Evolutionary conservation across 1,139 yeast genomes (phyloP), one percentile per base, ranked within the genome.

Genomic region (Yamadazyma aaseri): DNA sequence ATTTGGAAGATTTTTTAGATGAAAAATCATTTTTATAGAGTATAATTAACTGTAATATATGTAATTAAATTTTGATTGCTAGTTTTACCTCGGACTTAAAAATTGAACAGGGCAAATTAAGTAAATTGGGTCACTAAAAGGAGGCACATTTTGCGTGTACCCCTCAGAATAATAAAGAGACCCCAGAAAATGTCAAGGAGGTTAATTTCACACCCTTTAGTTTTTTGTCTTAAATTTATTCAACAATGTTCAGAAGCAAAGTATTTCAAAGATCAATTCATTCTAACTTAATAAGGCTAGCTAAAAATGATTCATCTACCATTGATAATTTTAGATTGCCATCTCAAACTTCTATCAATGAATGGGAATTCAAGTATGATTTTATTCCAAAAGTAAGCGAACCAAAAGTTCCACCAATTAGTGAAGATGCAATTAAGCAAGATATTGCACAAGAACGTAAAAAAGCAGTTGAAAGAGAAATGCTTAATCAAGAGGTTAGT

Each of bases 311-410:
- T 46, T n/a, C 56, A 4, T 68, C 75, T 13, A 60, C 73, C 32
- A 70, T 70, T 42, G 76, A 70, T 49, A 64, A 73, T 11, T 68
- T 44, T 50, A 59, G 52, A 42, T 59, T 70, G 34, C 76, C 76
- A 13, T 66, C 73, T 3, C 76, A 70, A 43, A 65, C 74, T 2
- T 69, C 74, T 22, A 65, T 70, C 49, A 62, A 60, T 48, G 71
- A 74, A 53, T 61, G 71, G 68, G 76, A 66, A 46, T 75, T 73
- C 58, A 73, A 71, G 48, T 74, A 75, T 49, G 75, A 70, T 49
- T 70, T 65, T 42, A 60, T 68, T 35, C 75, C 75, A 16, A 66
- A 64, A 44, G 60, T 60, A 11, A 36, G 63, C 8, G 67, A 67
- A 34, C 73, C 77, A 14, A 71, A 73, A 51, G 66, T 74, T 16